These are phyloP conservation scores for Linnemannia hyalina DNA, from an alignment of 192 early-diverging fungal species.

Conservation along the genomic window DNA sequence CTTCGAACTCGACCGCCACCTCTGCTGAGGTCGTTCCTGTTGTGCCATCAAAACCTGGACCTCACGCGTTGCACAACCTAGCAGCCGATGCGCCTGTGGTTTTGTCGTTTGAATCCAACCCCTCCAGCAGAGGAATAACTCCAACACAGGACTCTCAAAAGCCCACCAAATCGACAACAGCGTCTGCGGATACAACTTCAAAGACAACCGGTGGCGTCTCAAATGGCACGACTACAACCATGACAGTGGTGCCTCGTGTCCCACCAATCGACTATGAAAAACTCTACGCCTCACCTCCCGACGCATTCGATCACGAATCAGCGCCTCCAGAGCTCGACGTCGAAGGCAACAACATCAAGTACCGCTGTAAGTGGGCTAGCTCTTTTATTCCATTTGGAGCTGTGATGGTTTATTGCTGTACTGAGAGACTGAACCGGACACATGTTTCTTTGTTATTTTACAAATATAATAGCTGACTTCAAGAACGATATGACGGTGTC, in stretches of 20 bases:
- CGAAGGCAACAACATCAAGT: conserved; percentile 49
- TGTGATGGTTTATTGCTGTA: background rate
- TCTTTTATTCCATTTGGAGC: background rate
- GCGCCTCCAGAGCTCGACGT: conserved; percentile 53
- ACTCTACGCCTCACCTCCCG: conserved; percentile 33
- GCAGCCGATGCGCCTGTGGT: conserved; percentile 22
- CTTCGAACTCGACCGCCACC: background rate
- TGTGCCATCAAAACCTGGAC: conserved; percentile 25
- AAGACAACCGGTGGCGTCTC: background rate
- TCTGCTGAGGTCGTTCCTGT: background rate
- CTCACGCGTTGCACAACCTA: conserved; percentile 44
- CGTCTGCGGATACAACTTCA: background rate
- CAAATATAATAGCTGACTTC: conserved; percentile 33
- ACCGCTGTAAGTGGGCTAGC: conserved; percentile 22
- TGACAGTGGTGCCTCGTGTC: background rate
- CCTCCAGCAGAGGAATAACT: background rate
- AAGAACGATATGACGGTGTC: conserved; percentile 57
- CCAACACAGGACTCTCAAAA: background rate
- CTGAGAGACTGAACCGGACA: background rate
- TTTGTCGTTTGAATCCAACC: conserved; percentile 17
- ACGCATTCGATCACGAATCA: conserved; percentile 50
- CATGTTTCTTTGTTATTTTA: background rate
- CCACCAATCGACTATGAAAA: conserved; percentile 16
- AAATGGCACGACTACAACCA: background rate
- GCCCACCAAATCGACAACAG: background rate